Evolutionary conservation across 2,329 filamentous ascomycete species (phyloP), one percentile per base, ranked within the genome.

Genomic region (Chrysoporthe deuterocubensis): DNA sequence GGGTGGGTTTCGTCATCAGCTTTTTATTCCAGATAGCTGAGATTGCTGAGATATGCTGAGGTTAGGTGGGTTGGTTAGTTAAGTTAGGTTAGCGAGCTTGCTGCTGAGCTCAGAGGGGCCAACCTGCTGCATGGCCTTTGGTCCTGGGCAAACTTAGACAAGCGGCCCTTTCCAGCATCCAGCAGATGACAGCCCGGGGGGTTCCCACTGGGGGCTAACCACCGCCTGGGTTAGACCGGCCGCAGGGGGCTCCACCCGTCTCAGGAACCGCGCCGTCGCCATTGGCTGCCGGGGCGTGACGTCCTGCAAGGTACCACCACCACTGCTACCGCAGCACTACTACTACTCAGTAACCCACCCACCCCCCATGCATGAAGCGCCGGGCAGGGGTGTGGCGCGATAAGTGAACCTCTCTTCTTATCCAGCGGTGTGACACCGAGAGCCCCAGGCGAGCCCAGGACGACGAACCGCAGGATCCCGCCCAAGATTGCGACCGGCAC

Each of bases 201-300:
- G 1, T 14, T 13, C 18, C 18, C n/a, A n/a, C n/a, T n/a, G 6
- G 48, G 48, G 8, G 9, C 21, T 54, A 54, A 32, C 50, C 16
- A 32, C 13, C 16, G 32, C 50, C 21, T 9, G 16, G 21, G 26
- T 34, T 54, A 54, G 50, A 34, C 50, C n/a, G 57, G 3, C 57
- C n/a, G 57, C 7, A 21, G 50, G n/a, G 26, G 57, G 14, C 57
- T 40, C 57, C 57, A 46, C 59, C 43, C 43, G 59, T 61, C 43
- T 61, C 59, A 61, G 59, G 59, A 46, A 61, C 59, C 43, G 13
- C 43, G 13, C 40, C 43, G 59, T 48, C 59, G 48, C 48, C 43
- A 61, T 61, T 61, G 59, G 59, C 59, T 61, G 59, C 26, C 13
- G 4, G 26, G 40, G 21, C 21, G 16, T 54, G 57, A 60, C 37